Evolutionary conservation across 2,329 filamentous ascomycete species (phyloP), one percentile per base, ranked within the genome.

Genomic region (Monosporascus sp.): DNA sequence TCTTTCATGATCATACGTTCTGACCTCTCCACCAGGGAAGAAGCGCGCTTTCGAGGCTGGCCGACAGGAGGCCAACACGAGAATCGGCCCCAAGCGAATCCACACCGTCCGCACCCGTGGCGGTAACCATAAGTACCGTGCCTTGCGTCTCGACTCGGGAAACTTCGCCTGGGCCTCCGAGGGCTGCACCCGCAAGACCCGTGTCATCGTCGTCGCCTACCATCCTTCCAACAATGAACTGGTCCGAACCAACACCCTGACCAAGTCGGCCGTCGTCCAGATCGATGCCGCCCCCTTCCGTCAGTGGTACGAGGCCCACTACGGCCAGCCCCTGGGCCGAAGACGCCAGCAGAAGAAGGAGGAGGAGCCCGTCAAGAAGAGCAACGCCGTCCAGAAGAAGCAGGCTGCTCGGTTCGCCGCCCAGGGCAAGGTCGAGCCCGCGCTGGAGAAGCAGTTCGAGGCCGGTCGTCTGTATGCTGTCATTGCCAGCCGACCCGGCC

Each of bases 221-320:
- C 95, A 99, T 81, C 95, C 94, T 61, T 97, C 93, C 77, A 99
- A 99, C 92, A 99, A 99, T 90, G 94, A 99, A 83, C 86, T 99
- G 69, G 92, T 99, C 83, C 94, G 94, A 74, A 99, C 94, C 79
- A 99, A 99, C 88, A 97, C 94, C 82, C 86, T 99, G 76, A 99
- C 94, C 85, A 95, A 92, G 82, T 90, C 90, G 74, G 94, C 94
- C 80, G 90, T 99, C 72, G 90, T 99, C 76, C 94, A 99, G 85
- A 82, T 99, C 79, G 94, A 99, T 78, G 94, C 95, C 70, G 90
- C 94, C 62, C 94, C 94, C 67, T 99, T 99, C 90, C 86, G 94
- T 77, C 93, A 97, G 82, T 99, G 94, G 94, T 99, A 96, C 81
- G 94, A 99, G 87, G 90, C 94, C 67, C 94, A 99, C 88, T 99